Evolutionary conservation across 257 asterid species (phyloP).

Genomic region (Anisodus tanguticus): DNA sequence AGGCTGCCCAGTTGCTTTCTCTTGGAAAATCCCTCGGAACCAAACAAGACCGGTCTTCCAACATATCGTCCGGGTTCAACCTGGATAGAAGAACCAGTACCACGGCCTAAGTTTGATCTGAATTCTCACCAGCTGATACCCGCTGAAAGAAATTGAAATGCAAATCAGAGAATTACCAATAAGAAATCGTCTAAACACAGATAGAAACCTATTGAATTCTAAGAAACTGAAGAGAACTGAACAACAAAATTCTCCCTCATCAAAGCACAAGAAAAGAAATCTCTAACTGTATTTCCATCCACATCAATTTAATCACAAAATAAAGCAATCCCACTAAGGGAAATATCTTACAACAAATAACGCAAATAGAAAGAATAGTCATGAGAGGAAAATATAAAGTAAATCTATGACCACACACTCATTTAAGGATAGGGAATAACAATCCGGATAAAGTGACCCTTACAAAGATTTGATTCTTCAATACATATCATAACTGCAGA

Average conservation of each 20-base stretch:
- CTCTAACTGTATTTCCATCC: background rate
- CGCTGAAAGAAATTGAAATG: conserved; percentile 42
- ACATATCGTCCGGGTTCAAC: conserved; percentile 61
- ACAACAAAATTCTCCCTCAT: conserved; percentile 13
- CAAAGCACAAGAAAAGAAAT: conserved; percentile 25
- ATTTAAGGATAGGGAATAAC: background rate
- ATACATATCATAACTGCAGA: conserved; percentile 33
- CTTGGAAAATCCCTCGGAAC: conserved; percentile 66
- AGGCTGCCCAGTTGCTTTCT: conserved; percentile 63
- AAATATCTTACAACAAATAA: conserved; percentile 19
- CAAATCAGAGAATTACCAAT: background rate
- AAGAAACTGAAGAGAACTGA: background rate
- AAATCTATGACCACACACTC: conserved; percentile 39
- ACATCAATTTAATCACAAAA: conserved; percentile 26
- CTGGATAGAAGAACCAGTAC: conserved; percentile 40
- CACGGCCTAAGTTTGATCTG: conserved; percentile 27
- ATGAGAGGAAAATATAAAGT: background rate
- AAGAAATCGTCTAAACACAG: background rate
- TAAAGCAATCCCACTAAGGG: background rate
- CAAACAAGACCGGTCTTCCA: conserved; percentile 76
- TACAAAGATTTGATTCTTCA: background rate
- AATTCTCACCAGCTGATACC: conserved; percentile 29
- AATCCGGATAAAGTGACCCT: background rate
- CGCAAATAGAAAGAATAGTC: conserved; percentile 6
- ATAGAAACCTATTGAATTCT: conserved; percentile 21